These are phyloP conservation scores for Oleoguttula mirabilis DNA, from an alignment of 495 filamentous ascomycete species.

Conservation along the genomic window DNA sequence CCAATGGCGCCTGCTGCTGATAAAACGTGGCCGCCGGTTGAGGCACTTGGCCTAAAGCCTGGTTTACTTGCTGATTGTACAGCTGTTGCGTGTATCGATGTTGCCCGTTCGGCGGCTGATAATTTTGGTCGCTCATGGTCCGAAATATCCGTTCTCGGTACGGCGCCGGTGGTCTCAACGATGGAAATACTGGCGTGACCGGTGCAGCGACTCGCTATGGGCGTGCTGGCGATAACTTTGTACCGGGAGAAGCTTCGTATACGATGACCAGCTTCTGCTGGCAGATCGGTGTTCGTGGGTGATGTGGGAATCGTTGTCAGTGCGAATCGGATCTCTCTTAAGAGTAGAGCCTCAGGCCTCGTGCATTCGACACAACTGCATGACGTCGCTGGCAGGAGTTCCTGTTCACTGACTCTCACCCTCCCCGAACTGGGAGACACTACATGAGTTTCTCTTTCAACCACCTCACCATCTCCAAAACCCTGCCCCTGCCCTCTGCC, in stretches of 20 bases:
- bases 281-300: no score
- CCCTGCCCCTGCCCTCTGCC: neutral
- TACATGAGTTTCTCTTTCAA: neutral
- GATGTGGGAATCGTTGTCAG: no score
- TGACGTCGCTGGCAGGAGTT: neutral
- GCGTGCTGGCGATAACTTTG: neutral
- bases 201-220: neutral
- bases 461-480: conserved; percentile 1
- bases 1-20: neutral
- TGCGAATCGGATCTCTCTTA: no score
- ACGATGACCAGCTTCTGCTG: neutral
- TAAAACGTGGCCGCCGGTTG: neutral
- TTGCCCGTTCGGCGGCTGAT: neutral
- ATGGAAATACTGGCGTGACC: neutral
- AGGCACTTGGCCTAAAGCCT: neutral
- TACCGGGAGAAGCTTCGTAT: neutral
- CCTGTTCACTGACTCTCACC: neutral
- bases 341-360: no score
- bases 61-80: neutral
- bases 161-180: neutral
- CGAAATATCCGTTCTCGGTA: neutral
- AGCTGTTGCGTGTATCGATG: neutral
- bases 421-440: neutral
- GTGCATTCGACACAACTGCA: no score
- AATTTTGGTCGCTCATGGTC: no score